Percentiles rank a stretch among this genome's conserved stretches.
Conservation (phyloP, 1,284 basidiomycete species). For the Ceratobasidium theobromae region DNA sequence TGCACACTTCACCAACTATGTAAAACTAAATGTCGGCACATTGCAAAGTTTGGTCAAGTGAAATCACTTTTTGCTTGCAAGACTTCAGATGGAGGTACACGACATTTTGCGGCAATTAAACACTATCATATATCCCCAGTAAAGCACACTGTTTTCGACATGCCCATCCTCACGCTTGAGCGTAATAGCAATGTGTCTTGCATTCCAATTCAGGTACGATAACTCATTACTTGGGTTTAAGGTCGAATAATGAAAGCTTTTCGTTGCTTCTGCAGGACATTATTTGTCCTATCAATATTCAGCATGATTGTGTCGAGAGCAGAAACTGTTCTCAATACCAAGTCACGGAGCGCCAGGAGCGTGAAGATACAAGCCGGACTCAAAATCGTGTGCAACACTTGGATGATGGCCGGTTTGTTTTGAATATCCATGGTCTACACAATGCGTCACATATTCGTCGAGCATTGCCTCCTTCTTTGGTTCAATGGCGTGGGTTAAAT, state of each 20-base stretch:
- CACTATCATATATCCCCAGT: not conserved
- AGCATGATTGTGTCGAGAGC: conserved; percentile 19
- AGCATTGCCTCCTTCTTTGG: not conserved
- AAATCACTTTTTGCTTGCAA: not conserved
- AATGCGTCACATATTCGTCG: not conserved
- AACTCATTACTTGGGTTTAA: not conserved
- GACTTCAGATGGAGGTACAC: not conserved
- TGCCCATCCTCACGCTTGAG: not conserved
- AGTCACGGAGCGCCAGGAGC: not conserved
- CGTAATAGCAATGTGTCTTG: not conserved
- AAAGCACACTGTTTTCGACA: not conserved
- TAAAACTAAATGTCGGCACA: not conserved
- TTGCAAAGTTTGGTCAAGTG: not conserved
- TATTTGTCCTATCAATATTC: not conserved
- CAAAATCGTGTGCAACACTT: not conserved
- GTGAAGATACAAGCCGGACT: not conserved
- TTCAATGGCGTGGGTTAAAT: not conserved
- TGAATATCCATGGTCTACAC: conserved; percentile 4
- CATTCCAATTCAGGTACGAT: not conserved
- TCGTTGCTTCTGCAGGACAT: not conserved
- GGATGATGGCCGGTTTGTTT: not conserved
- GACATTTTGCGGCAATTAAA: not conserved
- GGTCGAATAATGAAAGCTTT: not conserved
- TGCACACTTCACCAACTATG: not conserved
- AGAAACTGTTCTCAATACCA: not conserved